These are phyloP conservation scores for Halenospora varia DNA, from an alignment of 495 filamentous ascomycete genomes.

Conservation along the genomic window DNA sequence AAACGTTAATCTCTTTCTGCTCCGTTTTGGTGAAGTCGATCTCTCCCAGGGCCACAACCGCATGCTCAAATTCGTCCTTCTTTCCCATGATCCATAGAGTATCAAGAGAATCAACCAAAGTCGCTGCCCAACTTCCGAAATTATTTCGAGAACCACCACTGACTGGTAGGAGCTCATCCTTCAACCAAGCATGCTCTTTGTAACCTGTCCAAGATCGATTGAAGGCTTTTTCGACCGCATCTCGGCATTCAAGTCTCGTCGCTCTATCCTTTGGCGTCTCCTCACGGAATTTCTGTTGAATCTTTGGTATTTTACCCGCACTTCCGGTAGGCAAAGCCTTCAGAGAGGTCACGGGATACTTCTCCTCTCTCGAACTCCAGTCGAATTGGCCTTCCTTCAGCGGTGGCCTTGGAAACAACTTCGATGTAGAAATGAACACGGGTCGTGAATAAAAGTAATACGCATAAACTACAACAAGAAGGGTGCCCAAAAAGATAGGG, in stretches of 20 bases:
- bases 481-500: background rate
- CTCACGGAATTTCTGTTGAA: background rate
- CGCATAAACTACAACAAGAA: background rate
- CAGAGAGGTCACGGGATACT: background rate
- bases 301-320: background rate
- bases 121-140: conserved; percentile 93
- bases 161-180: conserved; percentile 78
- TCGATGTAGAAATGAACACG: background rate
- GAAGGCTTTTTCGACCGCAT: conserved; percentile 49
- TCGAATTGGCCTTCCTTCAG: background rate
- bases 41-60: conserved; percentile 64
- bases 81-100: conserved; percentile 95
- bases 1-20: conserved; percentile 62
- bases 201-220: conserved; percentile 80
- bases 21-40: conserved; percentile 86
- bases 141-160: conserved; percentile 58
- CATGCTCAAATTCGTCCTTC: conserved; percentile 83
- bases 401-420: background rate
- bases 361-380: background rate
- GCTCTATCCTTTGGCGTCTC: background rate
- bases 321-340: background rate
- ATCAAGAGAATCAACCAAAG: conserved; percentile 79
- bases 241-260: background rate
- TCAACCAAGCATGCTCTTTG: conserved; percentile 72
- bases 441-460: background rate